Conservation (phyloP, 2,329 filamentous ascomycete species). For the Colletotrichum incanum region DNA sequence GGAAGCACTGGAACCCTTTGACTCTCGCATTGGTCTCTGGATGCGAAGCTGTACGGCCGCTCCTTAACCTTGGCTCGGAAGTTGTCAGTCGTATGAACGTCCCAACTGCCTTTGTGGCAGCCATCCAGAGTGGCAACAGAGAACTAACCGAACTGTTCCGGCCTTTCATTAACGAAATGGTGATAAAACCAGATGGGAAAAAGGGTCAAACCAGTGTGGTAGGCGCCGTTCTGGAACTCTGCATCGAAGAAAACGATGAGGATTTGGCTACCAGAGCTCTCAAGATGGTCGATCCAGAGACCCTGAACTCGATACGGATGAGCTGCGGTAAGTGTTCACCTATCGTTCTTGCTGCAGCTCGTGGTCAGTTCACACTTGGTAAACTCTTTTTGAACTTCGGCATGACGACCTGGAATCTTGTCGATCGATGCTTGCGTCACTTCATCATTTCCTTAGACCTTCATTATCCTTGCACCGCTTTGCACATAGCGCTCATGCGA, state of each 20-base stretch:
- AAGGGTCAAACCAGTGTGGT: neutral
- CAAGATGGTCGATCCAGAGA: neutral
- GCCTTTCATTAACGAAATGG: neutral
- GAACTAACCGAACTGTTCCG: neutral
- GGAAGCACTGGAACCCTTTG: neutral
- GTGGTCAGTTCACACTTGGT: neutral
- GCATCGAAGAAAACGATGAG: neutral
- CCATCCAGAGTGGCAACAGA: neutral
- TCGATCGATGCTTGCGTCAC: neutral
- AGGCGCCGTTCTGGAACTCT: neutral
- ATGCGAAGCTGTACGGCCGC: neutral
- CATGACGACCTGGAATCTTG: conserved; percentile 3
- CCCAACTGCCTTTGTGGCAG: neutral
- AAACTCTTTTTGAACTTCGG: conserved; percentile 1
- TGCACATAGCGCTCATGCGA: conserved; percentile 6
- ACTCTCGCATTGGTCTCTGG: neutral
- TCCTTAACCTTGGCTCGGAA: neutral
- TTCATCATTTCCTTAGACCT: neutral
- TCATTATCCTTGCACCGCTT: neutral
- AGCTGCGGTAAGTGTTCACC: conserved; percentile 25
- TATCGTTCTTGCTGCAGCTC: conserved; percentile 1
- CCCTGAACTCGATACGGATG: neutral
- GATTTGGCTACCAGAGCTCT: neutral
- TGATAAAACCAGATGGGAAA: neutral
- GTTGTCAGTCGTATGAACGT: neutral